Base-by-base conservation (phyloP, 352 stramenopile genomes). In the Globisporangium yorkense region DNA sequence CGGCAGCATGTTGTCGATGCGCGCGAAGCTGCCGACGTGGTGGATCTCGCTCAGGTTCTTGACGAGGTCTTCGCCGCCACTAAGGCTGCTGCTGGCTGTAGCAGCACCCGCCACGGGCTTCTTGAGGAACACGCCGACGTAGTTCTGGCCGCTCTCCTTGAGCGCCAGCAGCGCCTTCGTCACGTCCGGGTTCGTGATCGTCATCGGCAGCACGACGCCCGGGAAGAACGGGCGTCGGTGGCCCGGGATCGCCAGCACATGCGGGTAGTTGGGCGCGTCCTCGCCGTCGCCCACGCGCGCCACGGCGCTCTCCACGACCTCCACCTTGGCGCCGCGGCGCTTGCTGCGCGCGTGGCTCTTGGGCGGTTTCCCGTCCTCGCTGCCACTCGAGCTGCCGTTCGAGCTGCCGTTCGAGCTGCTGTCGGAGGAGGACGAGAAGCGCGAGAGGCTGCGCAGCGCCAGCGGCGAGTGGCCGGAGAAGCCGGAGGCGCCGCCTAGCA, bases 11-110 rank as follows among this genome's bases (percentile, higher is more conserved):
- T 96, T 91, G 66, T 97, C 84, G 58, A 98, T 97, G 47, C 97
- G 85, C n/a, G 95, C 96, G 70, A 98, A 98, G 27, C 94, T 99
- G 35, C 96, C 97, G 6, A 98, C 84, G 33, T 82, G 74, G 70
- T 99, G 95, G 55, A 99, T 93, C 62, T 98, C 90, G 46, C 84
- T 89, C 31, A 97, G 57, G 67, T 97, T 82, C 9, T 80, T 92
- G 29, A 98, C 95, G 6, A 98, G 56, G 58, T 98, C 96, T 50
- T 94, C 83, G 5, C 61, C 59, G 27, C 64, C 70, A 33, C 65
- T 62, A 9, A 64, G 46, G 45, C 77, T 78, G 56, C 45, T 59
- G 57, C 51, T 33, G 46, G 55, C 52, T 4, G 48, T 20, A 21
- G 10, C 33, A 18, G 41, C 35, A 18, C 18, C 48, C 12, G 47